phyloP scores from a whole-genome alignment of 176 grass and related monocot genomes.

The Saccharum spontaneum region DNA sequence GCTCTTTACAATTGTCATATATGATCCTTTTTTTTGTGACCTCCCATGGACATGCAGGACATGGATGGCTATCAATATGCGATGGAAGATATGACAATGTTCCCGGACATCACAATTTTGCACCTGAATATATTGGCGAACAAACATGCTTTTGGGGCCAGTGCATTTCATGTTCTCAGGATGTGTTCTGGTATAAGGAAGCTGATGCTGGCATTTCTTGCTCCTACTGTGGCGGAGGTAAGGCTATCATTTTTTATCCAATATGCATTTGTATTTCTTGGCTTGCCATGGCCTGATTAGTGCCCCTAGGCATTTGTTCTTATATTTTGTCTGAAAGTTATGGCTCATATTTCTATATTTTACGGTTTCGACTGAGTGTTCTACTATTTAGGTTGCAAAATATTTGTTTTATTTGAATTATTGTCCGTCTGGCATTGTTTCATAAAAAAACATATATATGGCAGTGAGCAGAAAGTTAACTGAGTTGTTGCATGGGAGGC shows the following conservation, averaged over 20 bases:
- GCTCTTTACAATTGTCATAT: background rate
- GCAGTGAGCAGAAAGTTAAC: too few species aligned
- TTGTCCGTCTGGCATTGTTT: background rate
- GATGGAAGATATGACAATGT: slow-evolving; percentile 28
- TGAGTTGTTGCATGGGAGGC: too few species aligned
- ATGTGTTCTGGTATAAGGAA: background rate
- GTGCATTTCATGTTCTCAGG: background rate
- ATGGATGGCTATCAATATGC: background rate
- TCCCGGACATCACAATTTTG: slow-evolving; percentile 15
- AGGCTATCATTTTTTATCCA: background rate
- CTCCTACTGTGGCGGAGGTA: background rate
- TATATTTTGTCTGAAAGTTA: background rate
- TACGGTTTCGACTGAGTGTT: background rate
- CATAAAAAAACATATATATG: too few species aligned
- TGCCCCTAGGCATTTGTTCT: background rate
- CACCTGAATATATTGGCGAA: background rate
- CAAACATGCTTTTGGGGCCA: background rate
- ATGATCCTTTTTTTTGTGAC: background rate
- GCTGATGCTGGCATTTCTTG: background rate
- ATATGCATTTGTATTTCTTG: background rate
- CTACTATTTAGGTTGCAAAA: background rate
- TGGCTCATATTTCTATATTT: background rate
- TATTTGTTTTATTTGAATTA: background rate
- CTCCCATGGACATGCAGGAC: background rate
- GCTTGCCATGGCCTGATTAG: background rate